Base-by-base conservation (phyloP, 768 basidiomycete species). In the Crucibulum laeve region DNA sequence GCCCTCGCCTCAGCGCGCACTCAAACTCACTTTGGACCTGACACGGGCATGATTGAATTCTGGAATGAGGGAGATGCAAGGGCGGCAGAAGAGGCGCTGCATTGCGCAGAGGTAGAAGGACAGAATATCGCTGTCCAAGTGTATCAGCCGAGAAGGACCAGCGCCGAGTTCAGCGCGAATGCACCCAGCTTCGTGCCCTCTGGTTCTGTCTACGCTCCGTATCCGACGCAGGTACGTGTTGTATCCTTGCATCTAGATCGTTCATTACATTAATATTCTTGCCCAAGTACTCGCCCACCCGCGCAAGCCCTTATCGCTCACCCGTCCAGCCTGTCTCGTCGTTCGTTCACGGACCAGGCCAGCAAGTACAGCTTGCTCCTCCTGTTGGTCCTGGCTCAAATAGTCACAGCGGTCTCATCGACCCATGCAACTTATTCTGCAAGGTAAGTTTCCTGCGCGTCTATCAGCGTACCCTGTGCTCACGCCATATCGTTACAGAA, bases 371-470 rank as follows among this genome's bases (percentile, higher is more conserved):
- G 60, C 73, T 84, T 5, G 89, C 90, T 1, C 91, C 90, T 11
- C 40, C 76, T 37, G 48, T 52, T 15, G 89, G 89, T 3, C 88
- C 86, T 28, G 87, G 88, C n/a, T 82, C 87, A 25, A 78, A 53
- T 42, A 91, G 87, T 55, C 87, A 91, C 56, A 90, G 87, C 50
- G 91, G 91, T 15, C 71, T 93, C 21, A 91, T 91, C 48, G 90
- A 91, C 62, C 90, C 91, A 0, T 92, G 89, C 71, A 91, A 91
- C 58, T 64, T 92, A 37, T 92, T 92, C 62, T 89, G 86, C 74
- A 91, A 91, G 73, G 87, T 87, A 45, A 33, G 69, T 23, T 22
- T n/a, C 24, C 17, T 41, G 25, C 25, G 41, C 15, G 2, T 18
- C 4, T 7, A 14, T 17, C 21, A 32, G 39, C 39, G 48, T 22